Evolutionary conservation across 2,329 filamentous ascomycete genomes (phyloP), one percentile per base, ranked within the genome.

Genomic region (Sclerotinia sclerotiorum): DNA sequence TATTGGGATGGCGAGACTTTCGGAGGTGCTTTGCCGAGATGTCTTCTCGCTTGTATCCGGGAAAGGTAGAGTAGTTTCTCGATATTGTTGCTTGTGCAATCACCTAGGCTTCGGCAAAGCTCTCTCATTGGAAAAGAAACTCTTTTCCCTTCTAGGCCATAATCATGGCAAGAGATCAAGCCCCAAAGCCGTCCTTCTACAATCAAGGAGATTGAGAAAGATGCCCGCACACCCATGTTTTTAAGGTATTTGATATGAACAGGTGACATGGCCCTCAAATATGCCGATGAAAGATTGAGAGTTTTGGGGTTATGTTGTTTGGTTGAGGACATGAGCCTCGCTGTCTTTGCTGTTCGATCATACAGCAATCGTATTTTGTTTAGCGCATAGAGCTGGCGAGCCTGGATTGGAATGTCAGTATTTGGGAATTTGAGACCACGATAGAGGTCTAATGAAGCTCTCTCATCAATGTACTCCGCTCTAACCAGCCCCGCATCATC

Each of bases 181-280:
- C 93, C 94, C 94, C 93, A 97, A 0, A 97, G 80, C 73, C 96
- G 90, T 73, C 86, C 84, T 74, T 96, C 95, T 0, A 91, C 91
- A 72, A 93, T 95, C 75, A 97, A 91, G 0, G 93, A 96, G 70
- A 97, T 93, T 0, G 93, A 97, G 92, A 97, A 97, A 72, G 92
- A 97, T 0, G 92, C 92, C 15, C 93, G 87, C 0, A 97, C 93
- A 8, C 88, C 90, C 93, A 97, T 97, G 76, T 97, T 93, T 15
- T 81, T 85, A 3, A 97, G 82, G 73, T 97, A 97, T 76, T 96
- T 96, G 67, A 97, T 79, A 76, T 96, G 92, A 57, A 97, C 94
- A 0, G 93, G 93, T 0, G 92, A 96, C 87, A 97, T 97, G 70
- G 94, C 93, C 65, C 93, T 87, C 1, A 97, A 84, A 75, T 96